phyloP scores from a whole-genome alignment of 2,329 filamentous ascomycete species.

The Fusarium sp. region DNA sequence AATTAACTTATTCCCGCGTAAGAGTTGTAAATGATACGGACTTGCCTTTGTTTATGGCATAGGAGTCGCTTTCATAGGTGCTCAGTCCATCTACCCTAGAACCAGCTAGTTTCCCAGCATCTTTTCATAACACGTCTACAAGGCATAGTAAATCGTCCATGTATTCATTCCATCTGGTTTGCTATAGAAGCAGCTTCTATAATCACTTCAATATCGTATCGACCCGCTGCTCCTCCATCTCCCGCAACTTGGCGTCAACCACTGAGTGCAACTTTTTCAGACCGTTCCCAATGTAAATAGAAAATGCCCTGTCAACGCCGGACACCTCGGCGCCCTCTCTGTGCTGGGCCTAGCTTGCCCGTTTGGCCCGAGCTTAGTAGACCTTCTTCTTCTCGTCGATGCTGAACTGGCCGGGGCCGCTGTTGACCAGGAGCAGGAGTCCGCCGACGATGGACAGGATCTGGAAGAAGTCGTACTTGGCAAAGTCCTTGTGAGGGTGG shows the following conservation, averaged over 20 bases:
- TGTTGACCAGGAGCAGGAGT: slow-evolving; percentile 96
- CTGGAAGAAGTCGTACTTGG: slow-evolving; percentile 99
- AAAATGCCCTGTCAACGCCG: slow-evolving; percentile 40
- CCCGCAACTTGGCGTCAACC: slow-evolving; percentile 7
- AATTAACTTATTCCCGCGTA: not conserved
- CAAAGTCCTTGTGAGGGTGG: slow-evolving; percentile 99
- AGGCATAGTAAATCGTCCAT: slow-evolving; percentile 23
- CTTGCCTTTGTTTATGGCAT: not conserved
- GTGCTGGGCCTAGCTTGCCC: slow-evolving; percentile 14
- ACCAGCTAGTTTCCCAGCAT: not conserved
- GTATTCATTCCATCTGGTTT: slow-evolving; percentile 37
- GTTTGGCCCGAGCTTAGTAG: slow-evolving; percentile 69
- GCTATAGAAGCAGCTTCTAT: slow-evolving; percentile 33
- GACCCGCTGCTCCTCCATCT: slow-evolving; percentile 22
- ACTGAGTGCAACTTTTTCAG: slow-evolving; percentile 25
- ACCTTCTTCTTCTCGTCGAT: slow-evolving; percentile 99
- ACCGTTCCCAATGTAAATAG: slow-evolving; percentile 37
- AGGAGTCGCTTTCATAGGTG: not conserved
- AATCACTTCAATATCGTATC: slow-evolving; percentile 21
- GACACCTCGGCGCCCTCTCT: slow-evolving; percentile 33
- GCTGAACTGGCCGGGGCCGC: slow-evolving; percentile 96
- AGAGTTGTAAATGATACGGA: too few relatives aligned
- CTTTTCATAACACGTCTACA: not conserved
- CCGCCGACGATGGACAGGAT: slow-evolving; percentile 98
- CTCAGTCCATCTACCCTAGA: not conserved